Conservation (phyloP, 2,329 filamentous ascomycete genomes). For the Trichoderma koningiopsis region DNA sequence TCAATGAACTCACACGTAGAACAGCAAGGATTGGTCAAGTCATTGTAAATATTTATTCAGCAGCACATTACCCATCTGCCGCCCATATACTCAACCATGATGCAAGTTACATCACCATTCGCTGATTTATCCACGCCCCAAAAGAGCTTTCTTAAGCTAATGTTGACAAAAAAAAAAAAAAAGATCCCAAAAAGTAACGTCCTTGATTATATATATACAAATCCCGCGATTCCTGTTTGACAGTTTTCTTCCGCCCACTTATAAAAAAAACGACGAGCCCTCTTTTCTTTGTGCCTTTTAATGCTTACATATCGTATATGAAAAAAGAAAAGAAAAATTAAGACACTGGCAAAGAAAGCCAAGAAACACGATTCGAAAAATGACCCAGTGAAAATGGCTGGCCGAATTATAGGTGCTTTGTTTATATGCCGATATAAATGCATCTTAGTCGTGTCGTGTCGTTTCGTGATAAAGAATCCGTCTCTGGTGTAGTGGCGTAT, state of each 20-base stretch:
- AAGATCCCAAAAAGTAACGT: neutral
- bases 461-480: slow-evolving; percentile 1
- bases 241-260: neutral
- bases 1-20: neutral
- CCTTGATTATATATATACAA: slow-evolving; percentile 24
- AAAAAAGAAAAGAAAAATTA: neutral
- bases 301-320: slow-evolving; percentile 9
- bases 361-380: slow-evolving; percentile 12
- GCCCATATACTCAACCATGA: slow-evolving; percentile 3
- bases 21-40: neutral
- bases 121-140: neutral
- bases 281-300: slow-evolving; percentile 2
- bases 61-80: neutral
- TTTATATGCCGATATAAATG: slow-evolving; percentile 15
- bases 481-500: neutral
- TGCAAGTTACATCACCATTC: neutral
- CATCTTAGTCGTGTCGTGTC: neutral
- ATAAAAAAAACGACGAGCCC: neutral
- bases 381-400: slow-evolving; percentile 1
- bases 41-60: slow-evolving; percentile 11
- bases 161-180: neutral
- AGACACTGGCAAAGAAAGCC: neutral
- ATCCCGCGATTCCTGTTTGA: neutral
- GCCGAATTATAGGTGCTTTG: slow-evolving; percentile 12
- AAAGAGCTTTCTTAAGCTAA: slow-evolving; percentile 1